These are phyloP conservation scores for Cutaneotrichosporon mucoides DNA, from an alignment of 1,284 basidiomycete species.

Conservation along the genomic window DNA sequence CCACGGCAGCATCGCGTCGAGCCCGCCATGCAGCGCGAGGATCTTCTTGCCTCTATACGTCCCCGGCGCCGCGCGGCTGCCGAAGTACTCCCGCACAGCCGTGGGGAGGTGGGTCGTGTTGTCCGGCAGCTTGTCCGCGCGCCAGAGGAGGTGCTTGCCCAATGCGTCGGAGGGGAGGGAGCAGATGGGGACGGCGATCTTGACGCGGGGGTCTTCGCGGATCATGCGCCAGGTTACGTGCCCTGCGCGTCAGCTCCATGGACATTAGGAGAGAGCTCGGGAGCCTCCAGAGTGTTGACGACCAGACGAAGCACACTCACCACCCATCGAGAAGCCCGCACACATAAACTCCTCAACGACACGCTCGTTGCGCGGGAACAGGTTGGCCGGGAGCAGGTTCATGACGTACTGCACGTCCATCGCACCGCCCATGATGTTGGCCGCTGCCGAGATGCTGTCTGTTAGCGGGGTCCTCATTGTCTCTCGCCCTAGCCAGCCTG, in stretches of 20 bases:
- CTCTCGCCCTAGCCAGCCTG: too few relatives aligned
- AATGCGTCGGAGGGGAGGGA: conserved; percentile 10
- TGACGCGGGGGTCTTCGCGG: conserved; percentile 30
- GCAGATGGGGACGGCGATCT: conserved; percentile 14
- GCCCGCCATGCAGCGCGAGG: conserved; percentile 59
- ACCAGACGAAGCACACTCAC: too few relatives aligned
- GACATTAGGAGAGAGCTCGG: neutral
- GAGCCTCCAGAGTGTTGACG: too few relatives aligned
- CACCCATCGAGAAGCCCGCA: conserved; percentile 55
- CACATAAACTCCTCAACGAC: conserved; percentile 62
- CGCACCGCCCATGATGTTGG: conserved; percentile 6
- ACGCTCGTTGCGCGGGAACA: conserved; percentile 70
- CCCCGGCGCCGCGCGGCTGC: neutral
- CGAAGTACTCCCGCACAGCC: neutral
- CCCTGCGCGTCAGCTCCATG: too few relatives aligned
- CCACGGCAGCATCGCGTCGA: conserved; percentile 43
- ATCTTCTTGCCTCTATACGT: conserved; percentile 63
- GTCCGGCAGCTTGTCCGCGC: neutral
- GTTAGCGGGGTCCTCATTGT: too few relatives aligned
- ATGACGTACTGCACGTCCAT: conserved; percentile 72
- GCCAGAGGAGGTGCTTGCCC: conserved; percentile 49
- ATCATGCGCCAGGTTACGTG: conserved; percentile 17
- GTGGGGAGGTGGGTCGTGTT: neutral
- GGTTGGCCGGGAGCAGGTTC: conserved; percentile 69
- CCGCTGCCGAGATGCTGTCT: neutral